Base-by-base conservation (phyloP, 2,329 filamentous ascomycete species). In the Drechslerella stenobrocha region DNA sequence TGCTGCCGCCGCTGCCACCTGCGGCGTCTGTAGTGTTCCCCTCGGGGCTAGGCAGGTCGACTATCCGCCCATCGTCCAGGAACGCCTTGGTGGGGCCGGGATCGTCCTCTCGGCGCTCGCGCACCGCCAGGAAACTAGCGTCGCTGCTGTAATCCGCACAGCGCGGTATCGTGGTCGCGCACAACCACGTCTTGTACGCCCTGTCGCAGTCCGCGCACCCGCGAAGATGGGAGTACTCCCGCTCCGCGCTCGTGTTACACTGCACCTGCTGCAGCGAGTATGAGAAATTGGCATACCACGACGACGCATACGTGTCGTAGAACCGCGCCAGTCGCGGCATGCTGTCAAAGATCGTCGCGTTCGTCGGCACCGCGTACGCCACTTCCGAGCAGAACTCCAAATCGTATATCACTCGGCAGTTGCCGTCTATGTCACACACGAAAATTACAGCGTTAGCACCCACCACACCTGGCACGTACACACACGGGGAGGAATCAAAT, bases 141-240 rank as follows among this genome's bases (percentile, higher is more conserved):
- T 76, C 73, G 48, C 80, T 83, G 51, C 81, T 83, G 73, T 88
- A 93, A 77, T 96, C 92, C 74, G 89, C 87, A 78, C 93, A 98
- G 26, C 91, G 88, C 0, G 93, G 93, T 69, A 98, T 93, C 13
- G 85, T 87, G 24, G 97, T 90, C 22, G 89, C 88, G 78, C 93
- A 98, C 18, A 98, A 85, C 93, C 93, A 98, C 74, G 85, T 81
- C 76, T 95, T 96, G 81, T 98, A 98, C 6, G 90, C 89, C 0
- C 75, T 74, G 13, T 80, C 83, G 77, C 93, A 98, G 76, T 95
- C 83, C 42, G 79, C 76, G 79, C 93, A 98, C 71, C 77, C 83
- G 40, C 85, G 83, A 1, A 84, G 87, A 11, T 97, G 84, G 0
- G 90, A 96, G 78, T 95, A 98, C 70, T 83, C 83, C 11, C 88